A percentile compares a stretch with the other conserved stretches of the same genome.
These are phyloP conservation scores for Papiliotrema terrestris DNA, from an alignment of 1,284 basidiomycete genomes.

Conservation along the genomic window DNA sequence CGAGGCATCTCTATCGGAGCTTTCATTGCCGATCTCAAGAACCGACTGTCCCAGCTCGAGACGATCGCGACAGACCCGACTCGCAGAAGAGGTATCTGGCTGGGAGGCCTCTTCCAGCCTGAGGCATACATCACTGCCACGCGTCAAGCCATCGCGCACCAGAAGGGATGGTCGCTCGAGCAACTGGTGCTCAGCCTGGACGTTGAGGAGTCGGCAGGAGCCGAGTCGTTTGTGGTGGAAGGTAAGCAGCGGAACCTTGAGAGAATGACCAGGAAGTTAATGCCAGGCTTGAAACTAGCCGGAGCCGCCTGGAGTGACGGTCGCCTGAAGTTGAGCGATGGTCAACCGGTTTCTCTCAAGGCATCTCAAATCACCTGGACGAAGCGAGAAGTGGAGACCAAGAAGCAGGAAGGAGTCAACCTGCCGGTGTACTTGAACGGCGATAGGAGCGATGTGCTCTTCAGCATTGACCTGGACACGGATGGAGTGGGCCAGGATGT, in stretches of 20 bases:
- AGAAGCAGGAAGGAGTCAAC: conserved; percentile 57
- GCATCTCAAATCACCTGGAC: conserved; percentile 83
- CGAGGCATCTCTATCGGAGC: conserved; percentile 73
- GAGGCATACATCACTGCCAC: conserved; percentile 93
- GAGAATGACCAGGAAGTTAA: not conserved
- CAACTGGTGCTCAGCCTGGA: conserved; percentile 76
- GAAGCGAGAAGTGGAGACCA: conserved; percentile 54
- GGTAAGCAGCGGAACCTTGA: conserved; percentile 55
- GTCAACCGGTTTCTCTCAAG: conserved; percentile 68
- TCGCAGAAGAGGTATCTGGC: conserved; percentile 61
- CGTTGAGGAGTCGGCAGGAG: conserved; percentile 70
- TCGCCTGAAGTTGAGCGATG: conserved; percentile 72
- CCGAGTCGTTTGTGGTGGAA: conserved; percentile 74
- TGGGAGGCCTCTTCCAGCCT: conserved; percentile 91
- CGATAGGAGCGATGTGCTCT: conserved; percentile 83
- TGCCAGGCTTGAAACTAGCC: conserved; percentile 73
- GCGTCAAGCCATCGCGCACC: conserved; percentile 84
- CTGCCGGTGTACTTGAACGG: conserved; percentile 88
- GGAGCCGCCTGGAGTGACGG: conserved; percentile 72
- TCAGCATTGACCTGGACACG: conserved; percentile 55
- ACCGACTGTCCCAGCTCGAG: conserved; percentile 74
- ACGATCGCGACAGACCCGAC: conserved; percentile 60
- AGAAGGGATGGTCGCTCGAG: conserved; percentile 85
- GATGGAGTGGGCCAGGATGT: conserved; percentile 20
- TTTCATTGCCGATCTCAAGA: conserved; percentile 78